Conservation (phyloP, 2,329 filamentous ascomycete genomes). For the Xylariomycetidae sp. region DNA sequence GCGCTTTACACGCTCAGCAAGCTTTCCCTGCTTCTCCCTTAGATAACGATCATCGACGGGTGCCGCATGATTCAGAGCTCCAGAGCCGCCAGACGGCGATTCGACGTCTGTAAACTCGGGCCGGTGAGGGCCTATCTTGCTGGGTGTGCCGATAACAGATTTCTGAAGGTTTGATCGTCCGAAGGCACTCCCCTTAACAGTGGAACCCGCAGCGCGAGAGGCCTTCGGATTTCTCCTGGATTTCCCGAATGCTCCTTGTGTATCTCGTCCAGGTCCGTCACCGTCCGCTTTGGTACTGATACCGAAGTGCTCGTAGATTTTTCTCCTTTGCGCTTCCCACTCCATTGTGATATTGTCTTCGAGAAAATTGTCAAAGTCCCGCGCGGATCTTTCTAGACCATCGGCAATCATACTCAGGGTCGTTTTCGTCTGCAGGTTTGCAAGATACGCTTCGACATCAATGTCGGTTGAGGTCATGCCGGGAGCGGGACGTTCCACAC, state of each 20-base stretch:
- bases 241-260: constrained; percentile 55
- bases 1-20: constrained; percentile 72
- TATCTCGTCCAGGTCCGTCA: constrained; percentile 37
- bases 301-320: constrained; percentile 95
- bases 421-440: constrained; percentile 83
- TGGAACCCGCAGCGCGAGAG: constrained; percentile 27
- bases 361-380: constrained; percentile 89
- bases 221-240: constrained; percentile 47
- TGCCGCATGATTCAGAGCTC: constrained; percentile 39
- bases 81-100: constrained; percentile 46
- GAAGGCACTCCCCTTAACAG: constrained; percentile 52
- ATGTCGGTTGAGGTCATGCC: constrained; percentile 45
- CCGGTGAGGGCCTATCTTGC: constrained; percentile 60
- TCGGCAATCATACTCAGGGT: constrained; percentile 88
- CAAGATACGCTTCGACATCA: constrained; percentile 74
- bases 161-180: constrained; percentile 66
- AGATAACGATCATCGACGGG: constrained; percentile 70
- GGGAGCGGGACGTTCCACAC: constrained; percentile 37
- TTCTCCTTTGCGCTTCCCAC: constrained; percentile 89
- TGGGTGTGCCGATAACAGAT: constrained; percentile 82
- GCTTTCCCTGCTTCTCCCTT: constrained; percentile 78
- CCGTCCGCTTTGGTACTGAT: constrained; percentile 59
- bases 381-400: constrained; percentile 81
- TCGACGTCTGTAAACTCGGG: constrained; percentile 66
- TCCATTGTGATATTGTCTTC: constrained; percentile 94